phyloP scores from a whole-genome alignment of 2,329 filamentous ascomycete genomes.

The Hysterium pulicare region DNA sequence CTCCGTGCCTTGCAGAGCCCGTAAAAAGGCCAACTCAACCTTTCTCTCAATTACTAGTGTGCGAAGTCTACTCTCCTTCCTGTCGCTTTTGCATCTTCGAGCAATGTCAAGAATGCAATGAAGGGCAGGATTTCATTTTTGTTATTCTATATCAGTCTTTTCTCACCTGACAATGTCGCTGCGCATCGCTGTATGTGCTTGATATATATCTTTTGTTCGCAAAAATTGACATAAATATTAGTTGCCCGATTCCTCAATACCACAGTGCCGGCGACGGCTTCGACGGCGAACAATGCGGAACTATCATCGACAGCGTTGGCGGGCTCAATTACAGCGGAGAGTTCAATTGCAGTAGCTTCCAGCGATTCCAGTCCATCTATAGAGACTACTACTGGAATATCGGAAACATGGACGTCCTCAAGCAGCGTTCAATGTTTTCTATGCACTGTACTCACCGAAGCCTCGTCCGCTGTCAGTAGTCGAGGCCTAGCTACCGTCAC shows the following conservation, averaged over 20 bases:
- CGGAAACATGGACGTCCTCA: no score
- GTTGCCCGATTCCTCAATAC: slow-evolving; percentile 1
- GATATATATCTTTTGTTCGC: no score
- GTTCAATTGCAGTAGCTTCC: neutral
- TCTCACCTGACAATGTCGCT: neutral
- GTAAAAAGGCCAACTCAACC: slow-evolving; percentile 21
- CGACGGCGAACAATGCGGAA: neutral
- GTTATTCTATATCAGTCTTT: slow-evolving; percentile 16
- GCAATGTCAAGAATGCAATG: slow-evolving; percentile 29
- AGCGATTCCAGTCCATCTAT: neutral
- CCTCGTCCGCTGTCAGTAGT: no score
- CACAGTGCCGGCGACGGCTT: neutral
- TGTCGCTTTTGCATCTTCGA: slow-evolving; percentile 22
- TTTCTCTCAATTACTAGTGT: slow-evolving; percentile 13
- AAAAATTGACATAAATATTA: no score
- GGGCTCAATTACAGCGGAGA: neutral
- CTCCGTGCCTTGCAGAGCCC: slow-evolving; percentile 18
- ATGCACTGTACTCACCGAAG: no score
- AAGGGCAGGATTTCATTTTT: slow-evolving; percentile 29
- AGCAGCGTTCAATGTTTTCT: no score
- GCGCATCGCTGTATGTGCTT: neutral
- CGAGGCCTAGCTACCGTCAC: no score
- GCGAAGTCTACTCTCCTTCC: slow-evolving; percentile 18
- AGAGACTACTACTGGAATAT: no score
- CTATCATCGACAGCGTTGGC: slow-evolving; percentile 1